These are phyloP conservation scores for Mitragyna speciosa DNA, from an alignment of 257 asterid genomes.

Conservation along the genomic window DNA sequence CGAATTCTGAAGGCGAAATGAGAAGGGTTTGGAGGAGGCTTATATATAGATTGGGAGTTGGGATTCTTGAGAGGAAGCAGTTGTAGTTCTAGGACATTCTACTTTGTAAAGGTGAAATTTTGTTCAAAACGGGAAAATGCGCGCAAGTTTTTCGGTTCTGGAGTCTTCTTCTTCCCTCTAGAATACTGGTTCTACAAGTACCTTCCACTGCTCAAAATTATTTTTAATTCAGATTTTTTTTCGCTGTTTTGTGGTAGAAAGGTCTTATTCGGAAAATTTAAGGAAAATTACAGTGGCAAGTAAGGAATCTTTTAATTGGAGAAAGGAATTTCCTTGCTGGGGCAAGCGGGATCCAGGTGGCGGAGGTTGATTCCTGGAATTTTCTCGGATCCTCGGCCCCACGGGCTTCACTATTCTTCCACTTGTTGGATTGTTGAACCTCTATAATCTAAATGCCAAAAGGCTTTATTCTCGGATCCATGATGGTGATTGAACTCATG, in stretches of 20 bases:
- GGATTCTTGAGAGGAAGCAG: not conserved
- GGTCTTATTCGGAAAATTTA: not conserved
- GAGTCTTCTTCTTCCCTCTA: constrained; percentile 44
- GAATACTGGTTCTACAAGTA: not conserved
- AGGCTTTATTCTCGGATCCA: no score
- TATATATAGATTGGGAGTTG: constrained; percentile 17
- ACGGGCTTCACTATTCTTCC: no score
- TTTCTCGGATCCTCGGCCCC: not conserved
- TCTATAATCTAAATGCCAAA: no score
- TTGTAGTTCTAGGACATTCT: constrained; percentile 54
- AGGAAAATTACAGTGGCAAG: not conserved
- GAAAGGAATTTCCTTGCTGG: not conserved
- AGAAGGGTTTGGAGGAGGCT: not conserved
- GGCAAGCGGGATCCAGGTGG: not conserved
- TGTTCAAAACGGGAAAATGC: not conserved
- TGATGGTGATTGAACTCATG: no score
- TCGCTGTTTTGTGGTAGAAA: not conserved
- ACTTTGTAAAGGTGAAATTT: not conserved
- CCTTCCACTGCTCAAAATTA: not conserved
- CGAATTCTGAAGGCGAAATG: not conserved
- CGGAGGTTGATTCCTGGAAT: not conserved
- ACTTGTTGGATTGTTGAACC: no score
- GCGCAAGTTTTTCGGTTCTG: constrained; percentile 31
- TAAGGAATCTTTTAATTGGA: not conserved
- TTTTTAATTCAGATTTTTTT: not conserved